Conservation (phyloP, 2,329 filamentous ascomycete genomes). For the Fusarium piperis region DNA sequence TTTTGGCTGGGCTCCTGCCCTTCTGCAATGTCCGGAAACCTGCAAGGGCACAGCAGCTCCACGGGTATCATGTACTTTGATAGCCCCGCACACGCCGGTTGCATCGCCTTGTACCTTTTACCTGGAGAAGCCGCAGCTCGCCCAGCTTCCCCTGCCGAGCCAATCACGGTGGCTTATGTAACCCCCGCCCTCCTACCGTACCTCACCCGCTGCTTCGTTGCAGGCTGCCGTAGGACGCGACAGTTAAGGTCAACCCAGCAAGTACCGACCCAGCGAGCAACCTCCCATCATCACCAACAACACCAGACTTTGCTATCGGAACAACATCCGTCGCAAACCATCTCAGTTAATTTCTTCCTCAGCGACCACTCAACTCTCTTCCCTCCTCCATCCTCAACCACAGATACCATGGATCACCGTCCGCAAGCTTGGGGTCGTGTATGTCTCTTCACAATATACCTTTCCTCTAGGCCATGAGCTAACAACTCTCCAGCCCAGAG, state of each 20-base stretch:
- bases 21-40: slow-evolving; percentile 10
- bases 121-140: slow-evolving; percentile 25
- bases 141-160: slow-evolving; percentile 25
- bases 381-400: slow-evolving; percentile 16
- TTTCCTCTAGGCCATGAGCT: slow-evolving; percentile 2
- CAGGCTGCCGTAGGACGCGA: slow-evolving; percentile 52
- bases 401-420: slow-evolving; percentile 71
- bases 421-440: slow-evolving; percentile 79
- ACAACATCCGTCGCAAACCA: not conserved
- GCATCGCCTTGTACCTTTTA: slow-evolving; percentile 6
- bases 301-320: not conserved
- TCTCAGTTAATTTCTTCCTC: not conserved
- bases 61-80: slow-evolving; percentile 13
- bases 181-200: slow-evolving; percentile 8
- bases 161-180: slow-evolving; percentile 50
- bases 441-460: slow-evolving; percentile 49
- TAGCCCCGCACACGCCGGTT: not conserved
- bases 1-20: slow-evolving; percentile 10
- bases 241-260: slow-evolving; percentile 38
- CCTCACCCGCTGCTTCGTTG: slow-evolving; percentile 20
- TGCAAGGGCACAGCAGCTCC: slow-evolving; percentile 16
- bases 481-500: slow-evolving; percentile 76
- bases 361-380: not conserved
- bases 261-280: slow-evolving; percentile 14
- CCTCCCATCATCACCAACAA: slow-evolving; percentile 16